Conservation (phyloP, 495 filamentous ascomycete genomes). For the Hypoxylon fragiforme region DNA sequence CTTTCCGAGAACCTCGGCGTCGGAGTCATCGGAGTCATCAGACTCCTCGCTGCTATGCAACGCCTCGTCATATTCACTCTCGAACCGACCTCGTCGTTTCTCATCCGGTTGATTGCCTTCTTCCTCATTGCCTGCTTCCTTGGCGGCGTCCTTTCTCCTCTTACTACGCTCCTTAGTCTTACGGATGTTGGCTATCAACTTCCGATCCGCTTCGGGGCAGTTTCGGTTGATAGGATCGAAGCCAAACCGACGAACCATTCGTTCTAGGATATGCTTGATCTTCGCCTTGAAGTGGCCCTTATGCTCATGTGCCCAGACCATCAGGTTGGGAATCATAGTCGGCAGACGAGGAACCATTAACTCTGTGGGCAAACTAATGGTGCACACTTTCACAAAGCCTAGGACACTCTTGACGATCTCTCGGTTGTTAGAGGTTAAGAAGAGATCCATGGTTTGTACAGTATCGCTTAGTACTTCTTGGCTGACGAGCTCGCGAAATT, state of each 20-base stretch:
- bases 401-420: conserved; percentile 93
- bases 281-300: conserved; percentile 93
- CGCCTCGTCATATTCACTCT: conserved; percentile 92
- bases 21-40: conserved; percentile 65
- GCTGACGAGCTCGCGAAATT: conserved; percentile 69
- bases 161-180: conserved; percentile 89
- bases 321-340: conserved; percentile 80
- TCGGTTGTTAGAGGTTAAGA: conserved; percentile 90
- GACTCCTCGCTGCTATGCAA: conserved; percentile 80
- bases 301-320: conserved; percentile 97
- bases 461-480: conserved; percentile 67
- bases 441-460: conserved; percentile 89
- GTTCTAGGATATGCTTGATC: conserved; percentile 95
- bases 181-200: conserved; percentile 88
- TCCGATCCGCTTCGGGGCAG: conserved; percentile 82
- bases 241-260: conserved; percentile 89
- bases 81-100: conserved; percentile 64
- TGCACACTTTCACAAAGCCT: conserved; percentile 93
- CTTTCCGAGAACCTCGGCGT: conserved; percentile 58
- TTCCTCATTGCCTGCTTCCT: conserved; percentile 51
- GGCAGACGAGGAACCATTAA: conserved; percentile 72
- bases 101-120: conserved; percentile 52
- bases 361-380: conserved; percentile 78
- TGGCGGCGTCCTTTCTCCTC: conserved; percentile 74
- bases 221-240: conserved; percentile 72